Percentiles rank a stretch among this genome's conserved stretches.
Evolutionary conservation across 1,284 basidiomycete species (phyloP).

Genomic region (Pseudomicrostroma phylloplanum): DNA sequence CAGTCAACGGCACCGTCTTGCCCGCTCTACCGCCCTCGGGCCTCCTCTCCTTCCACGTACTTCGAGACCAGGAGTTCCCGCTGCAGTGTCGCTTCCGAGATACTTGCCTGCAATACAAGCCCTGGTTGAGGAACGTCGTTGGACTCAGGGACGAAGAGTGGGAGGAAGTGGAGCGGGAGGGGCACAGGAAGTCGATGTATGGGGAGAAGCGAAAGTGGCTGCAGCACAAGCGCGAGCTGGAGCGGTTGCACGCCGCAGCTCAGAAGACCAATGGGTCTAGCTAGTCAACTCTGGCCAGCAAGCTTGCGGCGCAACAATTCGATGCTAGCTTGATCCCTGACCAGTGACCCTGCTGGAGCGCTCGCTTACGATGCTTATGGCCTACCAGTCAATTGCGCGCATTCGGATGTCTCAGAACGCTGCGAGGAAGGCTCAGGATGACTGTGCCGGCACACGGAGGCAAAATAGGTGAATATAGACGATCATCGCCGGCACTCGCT

Average conservation of each 20-base stretch:
- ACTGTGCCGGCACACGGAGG: too few relatives aligned
- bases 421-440: too few relatives aligned
- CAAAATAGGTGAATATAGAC: too few relatives aligned
- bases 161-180: not conserved
- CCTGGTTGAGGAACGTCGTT: not conserved
- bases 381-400: too few relatives aligned
- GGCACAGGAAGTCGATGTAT: not conserved
- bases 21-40: not conserved
- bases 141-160: conserved; percentile 1
- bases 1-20: not conserved
- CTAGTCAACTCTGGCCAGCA: too few relatives aligned
- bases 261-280: too few relatives aligned
- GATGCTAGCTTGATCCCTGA: too few relatives aligned
- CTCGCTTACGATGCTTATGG: too few relatives aligned
- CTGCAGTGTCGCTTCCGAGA: not conserved
- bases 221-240: not conserved
- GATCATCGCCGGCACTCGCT: too few relatives aligned
- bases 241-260: not conserved
- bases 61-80: not conserved
- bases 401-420: too few relatives aligned
- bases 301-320: too few relatives aligned
- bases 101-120: not conserved
- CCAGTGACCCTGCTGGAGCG: too few relatives aligned
- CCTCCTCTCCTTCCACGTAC: not conserved
- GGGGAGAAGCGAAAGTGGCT: not conserved